phyloP scores from a whole-genome alignment of 805 yeast genomes.

The Yueomyces sp. region DNA sequence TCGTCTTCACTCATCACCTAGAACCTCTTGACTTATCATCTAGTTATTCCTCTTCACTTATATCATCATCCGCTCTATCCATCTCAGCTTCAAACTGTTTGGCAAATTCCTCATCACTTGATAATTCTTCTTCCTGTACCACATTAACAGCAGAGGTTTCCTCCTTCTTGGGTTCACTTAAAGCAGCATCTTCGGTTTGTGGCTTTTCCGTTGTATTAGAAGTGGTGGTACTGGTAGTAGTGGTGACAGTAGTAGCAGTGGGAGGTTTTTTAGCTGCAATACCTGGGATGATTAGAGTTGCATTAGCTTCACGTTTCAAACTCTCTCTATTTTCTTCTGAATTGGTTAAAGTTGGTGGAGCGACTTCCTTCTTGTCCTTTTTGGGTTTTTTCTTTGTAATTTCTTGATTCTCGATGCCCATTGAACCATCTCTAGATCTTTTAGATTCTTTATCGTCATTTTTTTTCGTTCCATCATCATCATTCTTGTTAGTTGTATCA shows the following conservation, averaged over 20 bases:
- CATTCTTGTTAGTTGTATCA: constrained; percentile 1
- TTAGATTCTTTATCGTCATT: constrained; percentile 1
- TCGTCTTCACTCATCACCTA: no score
- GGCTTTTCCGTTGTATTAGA: not conserved
- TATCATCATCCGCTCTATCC: constrained; percentile 19
- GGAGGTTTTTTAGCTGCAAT: not conserved
- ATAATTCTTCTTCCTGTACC: constrained; percentile 5
- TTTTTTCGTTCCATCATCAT: constrained; percentile 1
- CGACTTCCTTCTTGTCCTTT: constrained; percentile 10
- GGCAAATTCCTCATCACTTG: constrained; percentile 25
- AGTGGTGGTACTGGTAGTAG: not conserved
- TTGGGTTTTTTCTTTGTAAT: constrained; percentile 12
- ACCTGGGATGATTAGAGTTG: constrained; percentile 20
- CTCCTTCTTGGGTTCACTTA: not conserved
- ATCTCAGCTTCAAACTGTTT: constrained; percentile 23
- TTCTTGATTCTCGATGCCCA: constrained; percentile 4
- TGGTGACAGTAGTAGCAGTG: not conserved
- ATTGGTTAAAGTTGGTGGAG: constrained; percentile 22
- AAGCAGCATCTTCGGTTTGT: not conserved
- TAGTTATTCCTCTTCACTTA: constrained; percentile 18
- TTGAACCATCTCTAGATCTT: constrained; percentile 3
- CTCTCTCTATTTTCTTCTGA: constrained; percentile 21
- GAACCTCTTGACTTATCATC: no score
- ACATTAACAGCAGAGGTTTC: constrained; percentile 1
- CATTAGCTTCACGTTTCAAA: constrained; percentile 22